Evolutionary conservation across 768 basidiomycete genomes (phyloP), one percentile per base, ranked within the genome.

Genomic region (Mycena polygramma): DNA sequence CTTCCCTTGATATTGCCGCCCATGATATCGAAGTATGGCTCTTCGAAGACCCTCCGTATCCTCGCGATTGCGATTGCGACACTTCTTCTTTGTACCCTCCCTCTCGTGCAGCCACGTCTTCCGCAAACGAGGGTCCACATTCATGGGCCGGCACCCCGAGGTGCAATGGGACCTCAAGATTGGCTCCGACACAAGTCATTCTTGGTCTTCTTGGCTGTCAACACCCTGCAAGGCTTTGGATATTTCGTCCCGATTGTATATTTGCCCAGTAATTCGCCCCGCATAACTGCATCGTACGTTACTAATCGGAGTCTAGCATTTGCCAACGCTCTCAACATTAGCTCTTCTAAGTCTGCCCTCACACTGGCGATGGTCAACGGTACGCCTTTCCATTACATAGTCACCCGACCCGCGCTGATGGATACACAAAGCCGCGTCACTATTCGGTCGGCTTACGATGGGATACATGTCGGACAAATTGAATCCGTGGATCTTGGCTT

Each of bases 391-490:
- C 15, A 15, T 41, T 10, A 46, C 7, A 11, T 45, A 11, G 37
- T 30, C 17, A 22, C 19, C 10, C 7, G 17, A 30, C 6, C 2
- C 7, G 30, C 30, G 30, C 26, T 35, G 26, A 46, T 30, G 30
- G 30, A 6, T 30, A 30, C 30, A 30, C 30, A 30, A 57, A 71
- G 64, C 17, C 19, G 55, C 76, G 7, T 75, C 77, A 2, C 63
- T 80, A 2, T 41, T 79, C 14, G 72, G 77, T 22, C 73, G 78
- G 14, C 37, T 80, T 14, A 66, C 55, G 10, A 70, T 78, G 59
- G 80, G 80, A 24, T 73, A 71, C 30, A 66, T 81, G 1, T 74
- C 78, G 10, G 80, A 81, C 66, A 75, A 63, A 26, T 19, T 77
- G 46, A 73, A 79, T 49, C 74, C 77, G 11, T 76, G 74, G 74